phyloP scores from a whole-genome alignment of 179 eudicot genomes.

The Beta macrorhiza region DNA sequence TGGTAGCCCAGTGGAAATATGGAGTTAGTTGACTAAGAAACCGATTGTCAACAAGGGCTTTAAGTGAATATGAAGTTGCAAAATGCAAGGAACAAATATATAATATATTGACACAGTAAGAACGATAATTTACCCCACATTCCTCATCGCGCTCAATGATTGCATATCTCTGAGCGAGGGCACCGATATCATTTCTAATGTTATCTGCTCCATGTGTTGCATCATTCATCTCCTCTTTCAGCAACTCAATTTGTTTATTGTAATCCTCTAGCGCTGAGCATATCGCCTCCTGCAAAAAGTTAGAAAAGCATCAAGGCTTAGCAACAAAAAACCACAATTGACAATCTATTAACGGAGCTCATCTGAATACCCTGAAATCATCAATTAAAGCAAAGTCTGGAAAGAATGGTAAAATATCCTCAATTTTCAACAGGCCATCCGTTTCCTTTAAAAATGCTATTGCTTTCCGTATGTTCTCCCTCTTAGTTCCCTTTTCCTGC shows the following conservation, averaged over 20 bases:
- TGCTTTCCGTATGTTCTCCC: constrained; percentile 96
- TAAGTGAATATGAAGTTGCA: neutral
- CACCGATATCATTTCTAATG: constrained; percentile 92
- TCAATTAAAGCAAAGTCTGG: constrained; percentile 95
- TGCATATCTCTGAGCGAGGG: constrained; percentile 97
- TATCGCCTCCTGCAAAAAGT: constrained; percentile 80
- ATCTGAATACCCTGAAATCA: constrained; percentile 77
- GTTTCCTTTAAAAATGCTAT: constrained; percentile 98
- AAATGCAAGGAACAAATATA: neutral
- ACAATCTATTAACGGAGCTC: neutral
- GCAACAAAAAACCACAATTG: neutral
- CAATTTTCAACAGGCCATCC: constrained; percentile 90
- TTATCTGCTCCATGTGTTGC: constrained; percentile 97
- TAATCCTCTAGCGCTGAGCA: constrained; percentile 96
- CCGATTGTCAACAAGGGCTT: neutral
- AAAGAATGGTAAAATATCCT: constrained; percentile 96
- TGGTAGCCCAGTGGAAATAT: no score
- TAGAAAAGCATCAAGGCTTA: constrained; percentile 9
- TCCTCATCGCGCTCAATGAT: constrained; percentile 90
- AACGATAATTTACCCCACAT: constrained; percentile 72
- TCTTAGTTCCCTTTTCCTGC: constrained; percentile 96
- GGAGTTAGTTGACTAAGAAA: no score
- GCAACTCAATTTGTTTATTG: constrained; percentile 88
- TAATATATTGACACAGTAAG: neutral
- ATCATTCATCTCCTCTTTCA: constrained; percentile 98